phyloP scores from a whole-genome alignment of 2,329 filamentous ascomycete genomes.

The Nigrograna mackinnonii region DNA sequence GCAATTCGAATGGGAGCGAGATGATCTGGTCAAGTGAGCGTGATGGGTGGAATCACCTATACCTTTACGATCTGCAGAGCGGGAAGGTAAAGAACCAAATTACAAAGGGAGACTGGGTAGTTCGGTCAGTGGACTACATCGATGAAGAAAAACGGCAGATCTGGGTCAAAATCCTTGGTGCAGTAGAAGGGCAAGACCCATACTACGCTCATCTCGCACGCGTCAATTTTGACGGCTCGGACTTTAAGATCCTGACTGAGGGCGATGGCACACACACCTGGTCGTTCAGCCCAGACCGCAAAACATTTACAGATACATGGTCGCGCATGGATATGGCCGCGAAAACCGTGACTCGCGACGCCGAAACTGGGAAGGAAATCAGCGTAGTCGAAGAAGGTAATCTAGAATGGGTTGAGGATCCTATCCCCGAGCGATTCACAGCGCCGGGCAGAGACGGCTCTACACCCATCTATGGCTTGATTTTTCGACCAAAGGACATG shows the following conservation, averaged over 20 bases:
- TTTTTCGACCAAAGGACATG: constrained; percentile 25
- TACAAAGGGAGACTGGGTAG: constrained; percentile 42
- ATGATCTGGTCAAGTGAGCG: no score
- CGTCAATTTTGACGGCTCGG: constrained; percentile 28
- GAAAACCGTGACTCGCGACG: constrained; percentile 20
- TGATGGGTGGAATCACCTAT: no score
- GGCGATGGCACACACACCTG: constrained; percentile 25
- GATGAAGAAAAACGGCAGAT: constrained; percentile 23
- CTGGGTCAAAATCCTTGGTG: constrained; percentile 23
- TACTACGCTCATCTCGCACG: constrained; percentile 29
- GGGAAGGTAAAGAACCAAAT: constrained; percentile 41
- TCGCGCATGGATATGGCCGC: constrained; percentile 26
- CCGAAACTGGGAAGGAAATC: constrained; percentile 21
- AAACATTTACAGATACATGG: constrained; percentile 24
- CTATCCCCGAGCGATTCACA: constrained; percentile 25
- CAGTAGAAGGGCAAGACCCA: constrained; percentile 22
- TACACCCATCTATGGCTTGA: constrained; percentile 27
- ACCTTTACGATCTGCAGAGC: constrained; percentile 29
- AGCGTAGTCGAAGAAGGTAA: constrained; percentile 16
- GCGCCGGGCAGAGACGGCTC: constrained; percentile 25
- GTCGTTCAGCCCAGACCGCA: constrained; percentile 17
- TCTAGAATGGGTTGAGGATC: constrained; percentile 17
- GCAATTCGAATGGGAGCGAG: no score
- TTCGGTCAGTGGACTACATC: constrained; percentile 24
- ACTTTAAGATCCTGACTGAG: constrained; percentile 24